Conservation (phyloP, 306 rosid genomes). For the Cyamopsis tetragonoloba region DNA sequence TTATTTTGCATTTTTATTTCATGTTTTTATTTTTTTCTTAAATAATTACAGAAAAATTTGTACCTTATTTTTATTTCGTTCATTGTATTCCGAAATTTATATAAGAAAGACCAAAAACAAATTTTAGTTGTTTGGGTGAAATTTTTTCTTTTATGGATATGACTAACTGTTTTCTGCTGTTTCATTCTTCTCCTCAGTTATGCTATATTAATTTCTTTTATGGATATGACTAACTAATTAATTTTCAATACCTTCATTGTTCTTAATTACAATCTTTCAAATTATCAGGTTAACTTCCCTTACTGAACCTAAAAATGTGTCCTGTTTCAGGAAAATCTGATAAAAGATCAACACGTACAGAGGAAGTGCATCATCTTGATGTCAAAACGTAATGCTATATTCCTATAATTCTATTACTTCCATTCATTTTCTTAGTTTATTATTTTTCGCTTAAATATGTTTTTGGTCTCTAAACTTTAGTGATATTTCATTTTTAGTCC, state of each 20-base stretch:
- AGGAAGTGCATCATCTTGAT: conserved; percentile 48
- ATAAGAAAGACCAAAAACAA: too few species aligned
- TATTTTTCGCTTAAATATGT: too few species aligned
- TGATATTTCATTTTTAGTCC: too few species aligned
- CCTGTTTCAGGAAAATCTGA: conserved; percentile 67
- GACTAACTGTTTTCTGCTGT: not conserved
- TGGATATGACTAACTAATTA: not conserved
- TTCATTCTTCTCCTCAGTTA: not conserved
- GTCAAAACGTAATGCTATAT: conserved; percentile 51
- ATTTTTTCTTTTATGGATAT: not conserved
- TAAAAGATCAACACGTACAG: conserved; percentile 36
- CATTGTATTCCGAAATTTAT: too few species aligned
- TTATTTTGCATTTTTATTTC: too few species aligned
- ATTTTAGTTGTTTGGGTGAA: too few species aligned
- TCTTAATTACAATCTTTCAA: not conserved
- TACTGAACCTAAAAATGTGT: conserved; percentile 9
- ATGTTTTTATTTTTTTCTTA: too few species aligned
- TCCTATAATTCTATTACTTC: not conserved
- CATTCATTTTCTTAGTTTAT: not conserved
- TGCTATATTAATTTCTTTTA: conserved; percentile 2
- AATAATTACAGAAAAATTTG: too few species aligned
- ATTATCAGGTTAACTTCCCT: not conserved
- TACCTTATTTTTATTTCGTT: too few species aligned
- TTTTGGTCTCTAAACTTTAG: too few species aligned
- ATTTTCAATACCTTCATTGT: not conserved